Evolutionary conservation across 2,329 filamentous ascomycete genomes (phyloP), one percentile per base, ranked within the genome.

Genomic region (Ustulina deusta): DNA sequence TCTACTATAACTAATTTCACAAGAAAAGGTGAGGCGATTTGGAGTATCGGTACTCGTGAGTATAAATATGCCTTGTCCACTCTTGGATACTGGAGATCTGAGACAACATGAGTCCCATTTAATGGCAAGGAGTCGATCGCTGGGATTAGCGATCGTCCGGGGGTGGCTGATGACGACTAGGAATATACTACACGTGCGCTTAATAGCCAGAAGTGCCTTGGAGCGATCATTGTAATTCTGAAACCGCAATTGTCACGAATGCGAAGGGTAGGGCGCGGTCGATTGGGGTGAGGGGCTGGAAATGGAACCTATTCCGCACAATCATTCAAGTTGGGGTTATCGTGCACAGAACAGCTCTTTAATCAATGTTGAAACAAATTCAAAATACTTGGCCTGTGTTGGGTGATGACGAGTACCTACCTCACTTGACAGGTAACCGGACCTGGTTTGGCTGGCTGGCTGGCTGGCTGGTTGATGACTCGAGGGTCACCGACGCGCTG

Each of bases 231-330:
- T 40, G 42, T 22, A 20, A 29, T 38, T 51, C 42, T 63, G 68
- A 69, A 69, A 69, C 68, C 11, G 44, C 25, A 56, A 54, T 10
- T 48, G 68, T 69, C 52, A 57, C 46, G 48, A 59, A 59, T 6
- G 44, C 11, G 27, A 44, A 57, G 17, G 32, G 38, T 13, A 17
- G 36, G 9, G 15, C 17, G 29, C 32, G 29, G 15, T 64, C 22
- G 29, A 63, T 64, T 38, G 40, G n/a, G 22, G 25, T 22, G 34
- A 55, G 17, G 44, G 29, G 36, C 38, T 61, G 29, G 11, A 17
- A 25, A 34, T 56, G 44, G 2, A 22, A 27, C 6, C 52, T 17
- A 42, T 42, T 56, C 7, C 36, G 22, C 22, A 29, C 52, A 10
- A 6, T n/a, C 17, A 40, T 29, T 40, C 13, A 25, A 6, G 36